Evolutionary conservation across 139 green algal genomes (phyloP).

Genomic region (Zygnema circumcarinatum): DNA sequence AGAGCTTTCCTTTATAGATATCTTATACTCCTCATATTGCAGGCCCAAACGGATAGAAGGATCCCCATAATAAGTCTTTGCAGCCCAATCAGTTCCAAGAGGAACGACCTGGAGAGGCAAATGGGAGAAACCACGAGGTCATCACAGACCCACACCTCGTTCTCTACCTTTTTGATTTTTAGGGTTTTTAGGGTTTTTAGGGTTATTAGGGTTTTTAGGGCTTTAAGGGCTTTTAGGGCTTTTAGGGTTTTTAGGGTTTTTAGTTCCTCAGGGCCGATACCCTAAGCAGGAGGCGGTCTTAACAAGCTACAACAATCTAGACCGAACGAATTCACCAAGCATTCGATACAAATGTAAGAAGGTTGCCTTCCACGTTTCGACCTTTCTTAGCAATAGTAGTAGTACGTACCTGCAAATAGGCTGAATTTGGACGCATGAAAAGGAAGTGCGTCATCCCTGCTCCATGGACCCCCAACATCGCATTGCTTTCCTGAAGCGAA

Average conservation of each 20-base stretch:
- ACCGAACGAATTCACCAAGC: too few relatives aligned
- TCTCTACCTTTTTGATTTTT: neutral
- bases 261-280: too few relatives aligned
- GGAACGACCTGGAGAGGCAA: constrained; percentile 13
- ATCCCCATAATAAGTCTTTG: constrained; percentile 18
- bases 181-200: neutral
- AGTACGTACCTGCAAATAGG: constrained; percentile 9
- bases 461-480: constrained; percentile 22
- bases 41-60: neutral
- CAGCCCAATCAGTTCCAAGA: neutral
- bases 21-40: constrained; percentile 25
- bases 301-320: too few relatives aligned
- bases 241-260: too few relatives aligned
- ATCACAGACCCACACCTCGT: neutral
- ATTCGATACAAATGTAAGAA: too few relatives aligned
- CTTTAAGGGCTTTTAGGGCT: too few relatives aligned
- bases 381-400: too few relatives aligned
- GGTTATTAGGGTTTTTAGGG: too few relatives aligned
- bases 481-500: neutral
- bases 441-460: constrained; percentile 16
- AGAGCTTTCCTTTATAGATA: neutral
- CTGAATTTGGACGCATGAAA: constrained; percentile 13
- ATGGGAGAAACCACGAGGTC: neutral
- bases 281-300: too few relatives aligned
- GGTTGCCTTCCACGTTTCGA: too few relatives aligned